Conservation (phyloP, 2,329 filamentous ascomycete species). For the Penicillium occitanis region DNA sequence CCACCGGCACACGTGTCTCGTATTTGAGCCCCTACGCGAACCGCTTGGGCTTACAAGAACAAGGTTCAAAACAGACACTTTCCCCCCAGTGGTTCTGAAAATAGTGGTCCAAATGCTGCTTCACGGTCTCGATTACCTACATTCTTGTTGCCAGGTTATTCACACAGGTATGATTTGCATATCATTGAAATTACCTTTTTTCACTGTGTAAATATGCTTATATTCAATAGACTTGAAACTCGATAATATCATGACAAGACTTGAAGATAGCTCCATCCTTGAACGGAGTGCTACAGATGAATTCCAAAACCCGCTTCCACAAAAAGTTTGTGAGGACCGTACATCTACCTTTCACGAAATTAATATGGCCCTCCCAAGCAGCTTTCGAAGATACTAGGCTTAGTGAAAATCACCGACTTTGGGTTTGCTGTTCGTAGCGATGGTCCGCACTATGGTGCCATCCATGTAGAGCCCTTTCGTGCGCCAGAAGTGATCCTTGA, state of each 20-base stretch:
- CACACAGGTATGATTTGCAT: conserved; percentile 45
- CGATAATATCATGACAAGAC: conserved; percentile 11
- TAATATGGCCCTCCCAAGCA: neutral
- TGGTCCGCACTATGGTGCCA: conserved; percentile 32
- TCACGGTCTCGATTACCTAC: conserved; percentile 48
- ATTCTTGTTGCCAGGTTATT: conserved; percentile 48
- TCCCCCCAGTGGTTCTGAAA: neutral
- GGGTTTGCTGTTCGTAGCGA: conserved; percentile 36
- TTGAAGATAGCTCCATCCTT: conserved; percentile 1
- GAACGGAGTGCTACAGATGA: conserved; percentile 30
- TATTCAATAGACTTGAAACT: neutral
- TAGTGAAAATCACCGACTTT: conserved; percentile 37
- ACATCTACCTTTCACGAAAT: conserved; percentile 30
- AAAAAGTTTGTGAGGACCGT: conserved; percentile 36
- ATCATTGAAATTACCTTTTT: too few relatives aligned
- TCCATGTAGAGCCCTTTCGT: conserved; percentile 47
- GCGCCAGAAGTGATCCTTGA: conserved; percentile 44
- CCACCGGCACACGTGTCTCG: neutral
- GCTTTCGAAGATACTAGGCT: neutral
- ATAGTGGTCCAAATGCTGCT: conserved; percentile 33
- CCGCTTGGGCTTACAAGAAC: neutral
- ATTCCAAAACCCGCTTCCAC: conserved; percentile 40
- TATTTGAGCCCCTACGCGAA: neutral
- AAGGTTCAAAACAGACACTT: conserved; percentile 28
- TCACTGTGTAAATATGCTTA: neutral